Evolutionary conservation across 2,329 filamentous ascomycete genomes (phyloP).

Genomic region (Pseudomassariella vexata): DNA sequence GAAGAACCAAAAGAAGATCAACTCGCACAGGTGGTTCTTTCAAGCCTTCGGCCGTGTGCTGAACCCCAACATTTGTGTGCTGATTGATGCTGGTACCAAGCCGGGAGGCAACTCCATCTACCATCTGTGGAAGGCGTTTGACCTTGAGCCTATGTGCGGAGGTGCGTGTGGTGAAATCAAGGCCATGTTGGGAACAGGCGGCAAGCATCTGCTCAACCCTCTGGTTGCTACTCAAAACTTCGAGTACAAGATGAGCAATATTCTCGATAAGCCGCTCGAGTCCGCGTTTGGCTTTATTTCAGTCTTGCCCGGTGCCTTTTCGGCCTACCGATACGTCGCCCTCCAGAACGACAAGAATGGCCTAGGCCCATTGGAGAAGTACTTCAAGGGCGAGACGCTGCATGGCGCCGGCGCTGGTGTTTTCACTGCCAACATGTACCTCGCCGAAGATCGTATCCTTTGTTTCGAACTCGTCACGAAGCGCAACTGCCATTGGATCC

Average conservation of each 20-base stretch:
- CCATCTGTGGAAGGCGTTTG: conserved; percentile 97
- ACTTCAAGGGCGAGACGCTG: conserved; percentile 97
- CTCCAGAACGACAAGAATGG: conserved; percentile 95
- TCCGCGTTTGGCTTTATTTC: conserved; percentile 98
- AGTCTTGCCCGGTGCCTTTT: conserved; percentile 88
- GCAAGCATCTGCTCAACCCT: conserved; percentile 81
- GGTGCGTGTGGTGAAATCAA: conserved; percentile 98
- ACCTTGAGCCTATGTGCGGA: conserved; percentile 94
- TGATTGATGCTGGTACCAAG: conserved; percentile 92
- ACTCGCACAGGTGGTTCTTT: conserved; percentile 99
- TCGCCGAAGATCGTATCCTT: conserved; percentile 85
- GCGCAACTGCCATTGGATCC: conserved; percentile 92
- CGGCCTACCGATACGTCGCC: conserved; percentile 92
- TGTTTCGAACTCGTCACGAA: conserved; percentile 98
- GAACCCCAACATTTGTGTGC: conserved; percentile 92
- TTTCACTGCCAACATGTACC: conserved; percentile 95
- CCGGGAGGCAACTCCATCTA: conserved; percentile 94
- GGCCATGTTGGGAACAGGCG: conserved; percentile 85
- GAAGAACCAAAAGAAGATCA: conserved; percentile 99
- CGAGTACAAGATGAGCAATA: conserved; percentile 99
- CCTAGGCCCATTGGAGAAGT: conserved; percentile 91
- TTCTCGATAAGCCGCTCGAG: conserved; percentile 93
- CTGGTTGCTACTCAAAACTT: conserved; percentile 97
- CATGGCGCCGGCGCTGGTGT: conserved; percentile 95
- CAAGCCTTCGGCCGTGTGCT: conserved; percentile 89